phyloP scores from a whole-genome alignment of 108 stramenopile genomes.

The Cyclotella sp. region DNA sequence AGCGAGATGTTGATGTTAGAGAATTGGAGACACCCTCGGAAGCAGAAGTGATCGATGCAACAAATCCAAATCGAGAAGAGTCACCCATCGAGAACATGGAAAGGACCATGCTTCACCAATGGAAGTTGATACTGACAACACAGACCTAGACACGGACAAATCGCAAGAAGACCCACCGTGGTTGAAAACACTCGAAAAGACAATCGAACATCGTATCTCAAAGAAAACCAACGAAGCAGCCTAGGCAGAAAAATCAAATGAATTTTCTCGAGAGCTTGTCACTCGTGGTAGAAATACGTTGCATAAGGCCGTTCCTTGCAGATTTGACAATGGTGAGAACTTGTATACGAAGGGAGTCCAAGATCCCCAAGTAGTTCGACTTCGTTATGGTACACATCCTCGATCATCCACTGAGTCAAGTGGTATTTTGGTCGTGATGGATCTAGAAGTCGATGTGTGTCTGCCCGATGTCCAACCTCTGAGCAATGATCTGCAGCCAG shows the following conservation, averaged over 20 bases:
- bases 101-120: neutral
- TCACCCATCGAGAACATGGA: neutral
- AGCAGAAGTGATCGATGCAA: neutral
- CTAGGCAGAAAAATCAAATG: constrained; percentile 22
- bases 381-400: constrained; percentile 48
- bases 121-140: constrained; percentile 2
- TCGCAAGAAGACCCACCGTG: constrained; percentile 21
- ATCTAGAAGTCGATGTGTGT: constrained; percentile 48
- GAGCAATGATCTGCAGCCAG: neutral
- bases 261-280: constrained; percentile 33
- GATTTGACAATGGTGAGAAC: neutral
- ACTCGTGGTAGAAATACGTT: constrained; percentile 25
- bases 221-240: constrained; percentile 24
- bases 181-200: constrained; percentile 40
- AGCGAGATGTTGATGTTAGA: neutral
- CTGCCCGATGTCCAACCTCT: constrained; percentile 7
- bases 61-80: neutral
- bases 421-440: constrained; percentile 41
- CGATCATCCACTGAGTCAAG: constrained; percentile 26
- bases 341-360: neutral
- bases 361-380: constrained; percentile 32
- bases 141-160: neutral
- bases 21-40: neutral
- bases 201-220: constrained; percentile 36
- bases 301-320: constrained; percentile 25